Evolutionary conservation across 2,329 filamentous ascomycete genomes (phyloP).

Genomic region (Arthrocladium fulminans): DNA sequence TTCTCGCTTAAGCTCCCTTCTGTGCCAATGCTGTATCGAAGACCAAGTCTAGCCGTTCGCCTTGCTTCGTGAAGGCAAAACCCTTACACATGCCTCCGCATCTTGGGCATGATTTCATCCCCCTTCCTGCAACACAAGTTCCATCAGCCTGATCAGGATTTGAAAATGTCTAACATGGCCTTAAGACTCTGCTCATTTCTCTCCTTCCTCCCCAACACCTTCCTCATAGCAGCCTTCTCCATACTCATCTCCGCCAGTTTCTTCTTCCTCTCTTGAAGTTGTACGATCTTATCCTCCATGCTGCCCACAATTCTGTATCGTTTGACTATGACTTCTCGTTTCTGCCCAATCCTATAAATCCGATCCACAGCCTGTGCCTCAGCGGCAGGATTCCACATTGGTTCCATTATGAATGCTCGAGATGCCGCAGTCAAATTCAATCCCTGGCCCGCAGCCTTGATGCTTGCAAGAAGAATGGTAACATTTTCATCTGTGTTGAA

Average conservation of each 20-base stretch:
- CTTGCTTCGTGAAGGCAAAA: too few relatives aligned
- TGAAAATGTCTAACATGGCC: conserved; percentile 23
- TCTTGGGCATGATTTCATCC: too few relatives aligned
- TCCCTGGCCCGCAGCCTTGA: conserved; percentile 83
- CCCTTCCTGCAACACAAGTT: not conserved
- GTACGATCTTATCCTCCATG: conserved; percentile 89
- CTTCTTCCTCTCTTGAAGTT: conserved; percentile 86
- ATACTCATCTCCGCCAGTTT: conserved; percentile 80
- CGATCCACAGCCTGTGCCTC: conserved; percentile 93
- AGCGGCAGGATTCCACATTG: conserved; percentile 91
- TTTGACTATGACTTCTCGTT: conserved; percentile 73
- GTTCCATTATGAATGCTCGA: conserved; percentile 94
- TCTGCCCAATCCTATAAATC: conserved; percentile 85
- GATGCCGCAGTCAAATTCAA: conserved; percentile 82
- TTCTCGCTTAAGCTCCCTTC: too few relatives aligned
- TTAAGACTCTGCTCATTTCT: conserved; percentile 21
- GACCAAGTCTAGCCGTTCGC: too few relatives aligned
- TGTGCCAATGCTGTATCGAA: too few relatives aligned
- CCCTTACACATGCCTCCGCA: too few relatives aligned
- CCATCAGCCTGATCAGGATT: conserved; percentile 9
- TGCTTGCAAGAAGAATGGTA: conserved; percentile 79
- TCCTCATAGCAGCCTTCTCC: conserved; percentile 45
- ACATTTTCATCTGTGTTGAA: conserved; percentile 67
- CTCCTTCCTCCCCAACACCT: conserved; percentile 23
- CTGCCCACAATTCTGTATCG: conserved; percentile 83